A percentile compares a stretch with the other conserved stretches of the same genome.
Evolutionary conservation across 2,329 filamentous ascomycete genomes (phyloP).

Genomic region (Bertia moriformis): DNA sequence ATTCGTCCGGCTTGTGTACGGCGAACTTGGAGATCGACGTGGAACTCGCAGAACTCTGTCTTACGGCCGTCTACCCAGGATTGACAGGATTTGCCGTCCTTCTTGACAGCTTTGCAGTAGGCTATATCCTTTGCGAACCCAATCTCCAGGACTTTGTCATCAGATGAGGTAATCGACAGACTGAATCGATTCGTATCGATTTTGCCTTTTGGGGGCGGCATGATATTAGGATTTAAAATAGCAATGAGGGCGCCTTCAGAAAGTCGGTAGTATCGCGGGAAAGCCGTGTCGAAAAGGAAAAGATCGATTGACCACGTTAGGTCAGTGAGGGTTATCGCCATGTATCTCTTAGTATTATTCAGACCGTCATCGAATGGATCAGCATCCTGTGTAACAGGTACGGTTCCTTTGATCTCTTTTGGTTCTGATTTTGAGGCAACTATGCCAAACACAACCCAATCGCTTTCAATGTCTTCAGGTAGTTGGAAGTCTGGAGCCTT

Average conservation of each 20-base stretch:
- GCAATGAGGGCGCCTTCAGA: slow-evolving; percentile 45
- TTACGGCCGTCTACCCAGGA: slow-evolving; percentile 46
- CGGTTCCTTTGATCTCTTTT: slow-evolving; percentile 33
- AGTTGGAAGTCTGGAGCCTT: slow-evolving; percentile 44
- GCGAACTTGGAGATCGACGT: slow-evolving; percentile 41
- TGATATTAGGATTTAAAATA: slow-evolving; percentile 47
- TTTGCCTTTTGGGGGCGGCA: slow-evolving; percentile 42
- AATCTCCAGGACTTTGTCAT: slow-evolving; percentile 49
- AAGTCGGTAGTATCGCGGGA: slow-evolving; percentile 49
- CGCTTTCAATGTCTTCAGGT: slow-evolving; percentile 39
- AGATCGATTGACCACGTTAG: slow-evolving; percentile 50
- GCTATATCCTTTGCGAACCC: slow-evolving; percentile 43
- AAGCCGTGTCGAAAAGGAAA: slow-evolving; percentile 49
- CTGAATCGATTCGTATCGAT: slow-evolving; percentile 43
- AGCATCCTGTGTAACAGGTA: slow-evolving; percentile 18
- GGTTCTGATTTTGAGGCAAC: slow-evolving; percentile 49
- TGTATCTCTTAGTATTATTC: slow-evolving; percentile 39
- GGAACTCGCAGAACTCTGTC: slow-evolving; percentile 50
- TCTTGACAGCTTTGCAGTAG: slow-evolving; percentile 42
- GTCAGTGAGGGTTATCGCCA: slow-evolving; percentile 47
- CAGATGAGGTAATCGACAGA: slow-evolving; percentile 39
- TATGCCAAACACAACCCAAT: slow-evolving; percentile 47
- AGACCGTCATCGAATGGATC: slow-evolving; percentile 28
- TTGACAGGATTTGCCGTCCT: slow-evolving; percentile 43
- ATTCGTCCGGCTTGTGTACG: slow-evolving; percentile 39